Evolutionary conservation across 768 basidiomycete species (phyloP).

Genomic region (Podaxis sp.): DNA sequence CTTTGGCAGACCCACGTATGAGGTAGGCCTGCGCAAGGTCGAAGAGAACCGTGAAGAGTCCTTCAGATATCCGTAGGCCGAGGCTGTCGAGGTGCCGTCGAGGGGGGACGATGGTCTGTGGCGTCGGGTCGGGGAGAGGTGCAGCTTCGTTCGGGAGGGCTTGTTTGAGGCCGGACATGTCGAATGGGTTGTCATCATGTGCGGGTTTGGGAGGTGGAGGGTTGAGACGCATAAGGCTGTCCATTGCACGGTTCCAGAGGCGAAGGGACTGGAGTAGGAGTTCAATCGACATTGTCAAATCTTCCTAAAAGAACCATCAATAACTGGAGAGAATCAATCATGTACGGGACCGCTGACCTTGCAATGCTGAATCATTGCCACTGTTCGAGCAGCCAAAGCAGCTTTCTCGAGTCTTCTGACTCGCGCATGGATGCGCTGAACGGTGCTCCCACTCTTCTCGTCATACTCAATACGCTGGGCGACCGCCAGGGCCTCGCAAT

Average conservation of each 20-base stretch:
- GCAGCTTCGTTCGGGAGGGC: slow-evolving; percentile 33
- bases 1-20: slow-evolving; percentile 75
- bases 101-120: slow-evolving; percentile 28
- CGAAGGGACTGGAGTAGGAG: slow-evolving; percentile 70
- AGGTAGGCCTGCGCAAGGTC: slow-evolving; percentile 65
- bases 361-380: slow-evolving; percentile 65
- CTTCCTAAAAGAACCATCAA: slow-evolving; percentile 45
- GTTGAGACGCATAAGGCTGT: slow-evolving; percentile 61
- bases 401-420: slow-evolving; percentile 63
- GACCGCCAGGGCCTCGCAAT: slow-evolving; percentile 58
- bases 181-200: slow-evolving; percentile 59
- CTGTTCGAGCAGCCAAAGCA: slow-evolving; percentile 70
- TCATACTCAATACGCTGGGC: slow-evolving; percentile 39
- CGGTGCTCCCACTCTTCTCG: slow-evolving; percentile 50
- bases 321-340: not conserved
- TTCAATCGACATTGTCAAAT: slow-evolving; percentile 54
- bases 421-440: slow-evolving; percentile 57
- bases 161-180: slow-evolving; percentile 43
- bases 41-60: slow-evolving; percentile 65
- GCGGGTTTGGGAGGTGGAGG: slow-evolving; percentile 31
- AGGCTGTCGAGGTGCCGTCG: slow-evolving; percentile 47
- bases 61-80: slow-evolving; percentile 57
- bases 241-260: slow-evolving; percentile 79
- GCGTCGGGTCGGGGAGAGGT: slow-evolving; percentile 17
- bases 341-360: slow-evolving; percentile 43